Evolutionary conservation across 345 rosid genomes (phyloP), one percentile per base, ranked within the genome.

Genomic region (Pugionium dolabratum): DNA sequence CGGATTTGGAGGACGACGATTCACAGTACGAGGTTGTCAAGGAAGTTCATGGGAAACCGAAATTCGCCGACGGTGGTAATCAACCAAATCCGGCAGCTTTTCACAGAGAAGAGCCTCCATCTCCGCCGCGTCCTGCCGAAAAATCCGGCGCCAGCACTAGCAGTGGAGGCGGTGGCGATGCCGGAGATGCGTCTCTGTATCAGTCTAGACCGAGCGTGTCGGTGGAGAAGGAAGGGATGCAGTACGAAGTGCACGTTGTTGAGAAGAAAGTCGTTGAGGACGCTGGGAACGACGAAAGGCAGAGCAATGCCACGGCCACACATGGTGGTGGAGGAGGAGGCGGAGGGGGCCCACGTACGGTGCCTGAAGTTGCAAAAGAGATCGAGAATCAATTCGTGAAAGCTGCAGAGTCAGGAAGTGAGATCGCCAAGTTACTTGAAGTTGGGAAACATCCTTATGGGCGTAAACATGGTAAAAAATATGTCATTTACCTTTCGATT

Each of bases 1-100:
- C 99, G 59, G 99, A 95, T 59, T 78, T 95, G 77, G 99, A 95
- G 76, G 91, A 91, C 5, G 97, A 85, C 54, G 84, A 84, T 60
- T 77, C 56, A 7, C 84, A 76, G 5, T 80, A 78, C 37, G 95
- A 89, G 75, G 85, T 80, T 33, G 94, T 91, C 36, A 91, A 87
- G 71, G 72, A 91, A 74, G 90, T 91, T 28, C 76, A 80, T 26
- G 80, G 76, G 27, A 80, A 69, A 39, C 78, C 75, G 60, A 86
- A 79, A 71, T 77, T 79, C 43, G 76, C 28, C 47, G 78, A 18
- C 18, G 18, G 64, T 59, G 62, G 78, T 10, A 3, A 30, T 36
- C 70, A 77, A 36, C 64, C 75, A 8, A 78, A 74, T 51, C 62
- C 85, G 9, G 80, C 63, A 6, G 76, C 54, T 42, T 82, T 35